These are phyloP conservation scores for Chrysanthemum lavandulifolium DNA, from an alignment of 129 eudicot genomes.

Conservation along the genomic window DNA sequence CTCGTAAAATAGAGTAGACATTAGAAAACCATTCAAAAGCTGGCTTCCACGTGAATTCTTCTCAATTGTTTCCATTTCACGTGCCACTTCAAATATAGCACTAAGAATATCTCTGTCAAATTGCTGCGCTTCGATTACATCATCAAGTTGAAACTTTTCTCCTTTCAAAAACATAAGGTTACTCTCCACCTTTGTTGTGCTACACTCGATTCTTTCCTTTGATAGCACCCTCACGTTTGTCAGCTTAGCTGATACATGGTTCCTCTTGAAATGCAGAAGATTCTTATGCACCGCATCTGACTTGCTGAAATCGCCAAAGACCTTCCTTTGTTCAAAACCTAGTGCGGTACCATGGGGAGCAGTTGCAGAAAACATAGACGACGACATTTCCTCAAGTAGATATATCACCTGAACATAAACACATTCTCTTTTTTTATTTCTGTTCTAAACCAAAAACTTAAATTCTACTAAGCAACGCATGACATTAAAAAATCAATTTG, in stretches of 20 bases:
- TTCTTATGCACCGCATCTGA: constrained; percentile 19
- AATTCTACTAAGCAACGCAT: background rate
- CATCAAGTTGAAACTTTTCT: constrained; percentile 69
- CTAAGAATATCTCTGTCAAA: constrained; percentile 78
- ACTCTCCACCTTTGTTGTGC: constrained; percentile 44
- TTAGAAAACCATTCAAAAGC: constrained; percentile 73
- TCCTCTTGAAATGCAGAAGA: constrained; percentile 13
- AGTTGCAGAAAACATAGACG: constrained; percentile 44
- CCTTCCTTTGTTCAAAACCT: constrained; percentile 18
- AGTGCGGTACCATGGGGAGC: constrained; percentile 27
- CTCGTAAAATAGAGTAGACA: constrained; percentile 96
- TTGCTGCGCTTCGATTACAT: constrained; percentile 88
- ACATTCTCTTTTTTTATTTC: background rate
- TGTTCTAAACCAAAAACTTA: background rate
- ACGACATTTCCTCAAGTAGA: constrained; percentile 37
- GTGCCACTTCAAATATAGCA: constrained; percentile 88
- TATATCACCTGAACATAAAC: constrained; percentile 13
- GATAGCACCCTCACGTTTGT: constrained; percentile 1
- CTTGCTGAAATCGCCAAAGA: constrained; percentile 14
- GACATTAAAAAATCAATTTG: too few species aligned
- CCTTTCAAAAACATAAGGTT: constrained; percentile 39
- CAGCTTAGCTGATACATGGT: constrained; percentile 26
- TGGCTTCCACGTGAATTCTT: constrained; percentile 79
- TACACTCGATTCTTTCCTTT: constrained; percentile 41
- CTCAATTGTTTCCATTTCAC: constrained; percentile 91